Conservation (phyloP, 768 basidiomycete genomes). For the Lactifluus echinatus region DNA sequence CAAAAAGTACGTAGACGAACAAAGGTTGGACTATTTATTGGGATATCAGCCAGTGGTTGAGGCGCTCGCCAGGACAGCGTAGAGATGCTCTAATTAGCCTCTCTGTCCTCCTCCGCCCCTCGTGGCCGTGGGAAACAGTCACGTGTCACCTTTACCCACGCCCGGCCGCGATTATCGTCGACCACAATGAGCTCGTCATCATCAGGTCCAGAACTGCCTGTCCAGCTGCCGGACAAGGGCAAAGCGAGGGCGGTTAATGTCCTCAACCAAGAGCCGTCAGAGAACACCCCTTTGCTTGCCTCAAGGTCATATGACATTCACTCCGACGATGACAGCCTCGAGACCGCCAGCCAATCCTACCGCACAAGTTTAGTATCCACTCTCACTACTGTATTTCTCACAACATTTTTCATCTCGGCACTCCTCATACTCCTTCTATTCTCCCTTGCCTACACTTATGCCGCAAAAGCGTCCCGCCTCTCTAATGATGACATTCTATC, state of each 20-base stretch:
- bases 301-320: conserved; percentile 30
- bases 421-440: conserved; percentile 36
- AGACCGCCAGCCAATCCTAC: conserved; percentile 21
- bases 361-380: conserved; percentile 28
- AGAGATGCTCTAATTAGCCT: too few species aligned
- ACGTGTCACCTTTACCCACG: background rate
- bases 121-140: background rate
- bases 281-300: conserved; percentile 47
- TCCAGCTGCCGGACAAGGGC: conserved; percentile 37
- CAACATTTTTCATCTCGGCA: conserved; percentile 44
- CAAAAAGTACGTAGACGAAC: background rate
- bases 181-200: background rate
- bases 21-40: background rate
- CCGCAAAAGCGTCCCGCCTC: conserved; percentile 42
- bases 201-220: background rate
- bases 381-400: conserved; percentile 44
- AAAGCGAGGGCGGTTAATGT: conserved; percentile 36
- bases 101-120: too few species aligned
- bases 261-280: conserved; percentile 31
- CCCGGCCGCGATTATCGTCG: too few species aligned
- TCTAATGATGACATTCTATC: conserved; percentile 53
- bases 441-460: conserved; percentile 59
- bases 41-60: background rate
- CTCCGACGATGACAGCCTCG: conserved; percentile 21
- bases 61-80: too few species aligned